Evolutionary conservation across 257 asterid species (phyloP).

Genomic region (Ehretia macrophylla): DNA sequence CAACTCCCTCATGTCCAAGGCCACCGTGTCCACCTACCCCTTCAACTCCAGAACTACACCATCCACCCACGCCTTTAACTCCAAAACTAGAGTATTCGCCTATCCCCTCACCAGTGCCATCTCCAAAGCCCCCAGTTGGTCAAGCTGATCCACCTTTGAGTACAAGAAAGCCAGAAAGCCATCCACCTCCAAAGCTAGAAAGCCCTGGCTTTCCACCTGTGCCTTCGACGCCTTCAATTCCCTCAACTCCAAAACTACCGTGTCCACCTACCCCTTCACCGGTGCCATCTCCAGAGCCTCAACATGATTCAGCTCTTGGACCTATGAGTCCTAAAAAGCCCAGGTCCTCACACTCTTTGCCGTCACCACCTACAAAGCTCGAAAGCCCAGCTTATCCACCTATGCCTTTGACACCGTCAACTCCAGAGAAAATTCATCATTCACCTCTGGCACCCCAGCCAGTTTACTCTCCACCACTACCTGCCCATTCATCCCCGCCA

Average conservation of each 20-base stretch:
- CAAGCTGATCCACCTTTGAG: too few species aligned
- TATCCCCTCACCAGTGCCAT: conserved; percentile 2
- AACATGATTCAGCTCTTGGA: too few species aligned
- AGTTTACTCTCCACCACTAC: conserved; percentile 1
- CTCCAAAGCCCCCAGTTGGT: background rate
- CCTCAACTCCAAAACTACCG: background rate
- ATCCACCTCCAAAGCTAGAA: too few species aligned
- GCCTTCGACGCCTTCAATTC: background rate
- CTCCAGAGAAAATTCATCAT: background rate
- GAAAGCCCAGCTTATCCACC: background rate
- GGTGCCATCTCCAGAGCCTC: too few species aligned
- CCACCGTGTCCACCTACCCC: conserved; percentile 8
- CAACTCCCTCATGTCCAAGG: background rate
- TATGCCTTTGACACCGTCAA: background rate
- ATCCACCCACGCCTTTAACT: conserved; percentile 11
- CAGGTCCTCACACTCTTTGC: too few species aligned
- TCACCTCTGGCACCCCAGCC: background rate
- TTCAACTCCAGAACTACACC: conserved; percentile 8
- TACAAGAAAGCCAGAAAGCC: background rate
- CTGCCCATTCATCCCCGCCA: conserved; percentile 6
- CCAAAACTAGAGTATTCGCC: conserved; percentile 4
- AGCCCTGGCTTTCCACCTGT: background rate
- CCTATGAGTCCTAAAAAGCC: too few species aligned
- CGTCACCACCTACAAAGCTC: too few species aligned
- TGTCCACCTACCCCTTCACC: too few species aligned